Base-by-base conservation (phyloP, 2,329 filamentous ascomycete species). In the Diaporthe amygdali region DNA sequence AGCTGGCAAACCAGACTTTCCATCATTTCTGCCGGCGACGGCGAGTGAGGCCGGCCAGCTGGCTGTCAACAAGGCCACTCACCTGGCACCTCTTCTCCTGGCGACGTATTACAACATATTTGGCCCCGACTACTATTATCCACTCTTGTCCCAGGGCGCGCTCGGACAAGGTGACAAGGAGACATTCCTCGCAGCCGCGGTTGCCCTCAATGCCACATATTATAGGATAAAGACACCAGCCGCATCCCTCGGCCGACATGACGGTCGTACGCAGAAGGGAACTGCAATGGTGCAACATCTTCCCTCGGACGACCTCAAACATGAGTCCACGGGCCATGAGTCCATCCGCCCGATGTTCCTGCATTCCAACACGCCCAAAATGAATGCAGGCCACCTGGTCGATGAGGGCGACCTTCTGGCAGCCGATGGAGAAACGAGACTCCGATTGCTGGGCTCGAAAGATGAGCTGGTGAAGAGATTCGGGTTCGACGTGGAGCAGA, bases 91-190 rank as follows among this genome's bases (percentile, higher is more conserved):
- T 34, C 79, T 89, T 0, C 76, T 89, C 10, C 82, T 89, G 27
- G 82, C 84, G 30, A 80, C 84, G 0, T 89, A 88, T 77, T 89
- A 89, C 80, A 89, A 88, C 79, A 85, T 85, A 76, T 85, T 86
- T 77, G 87, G 87, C 0, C 85, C 87, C 1, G 76, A 79, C 20
- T 82, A 83, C 75, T 89, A 85, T 78, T 89, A 88, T 74, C 82
- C 82, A 0, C 76, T 88, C 5, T 77, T 85, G 34, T 84, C 80
- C 30, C 85, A 86, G 76, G 81, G 81, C 41, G 80, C 79, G 0
- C 76, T 77, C 12, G 84, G 83, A 30, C 78, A 84, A 71, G 84
- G 84, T 30, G 85, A 87, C 77, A 86, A 86, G 75, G 85, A 87
- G 72, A 87, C 84, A 0, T 86, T 86, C 69, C 73, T 83, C 12